These are phyloP conservation scores for Bothriochloa decipiens DNA, from an alignment of 176 grass and related monocot genomes.

Conservation along the genomic window DNA sequence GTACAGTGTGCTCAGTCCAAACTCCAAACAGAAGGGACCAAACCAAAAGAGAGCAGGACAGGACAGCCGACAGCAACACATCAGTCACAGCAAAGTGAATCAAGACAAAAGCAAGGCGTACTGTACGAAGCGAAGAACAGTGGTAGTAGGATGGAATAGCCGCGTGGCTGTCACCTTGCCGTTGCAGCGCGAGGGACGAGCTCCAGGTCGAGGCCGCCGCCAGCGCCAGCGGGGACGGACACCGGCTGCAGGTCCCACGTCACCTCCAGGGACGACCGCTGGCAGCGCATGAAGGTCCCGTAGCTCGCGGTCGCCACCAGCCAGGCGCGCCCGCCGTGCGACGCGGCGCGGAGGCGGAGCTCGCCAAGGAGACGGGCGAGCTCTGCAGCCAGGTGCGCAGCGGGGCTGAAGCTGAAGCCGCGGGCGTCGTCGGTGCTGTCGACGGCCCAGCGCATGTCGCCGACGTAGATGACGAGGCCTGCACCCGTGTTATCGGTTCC, in stretches of 20 bases:
- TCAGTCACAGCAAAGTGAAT: constrained; percentile 10
- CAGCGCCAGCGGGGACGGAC: constrained; percentile 53
- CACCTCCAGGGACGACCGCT: constrained; percentile 43
- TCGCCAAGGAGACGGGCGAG: constrained; percentile 44
- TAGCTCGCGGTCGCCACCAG: constrained; percentile 67
- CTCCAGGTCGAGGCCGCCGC: constrained; percentile 25
- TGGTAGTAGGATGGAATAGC: neutral
- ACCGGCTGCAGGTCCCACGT: constrained; percentile 75
- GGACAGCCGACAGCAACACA: constrained; percentile 2
- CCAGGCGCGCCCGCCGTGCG: constrained; percentile 46
- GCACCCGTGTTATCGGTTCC: neutral
- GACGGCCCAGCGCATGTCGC: constrained; percentile 72
- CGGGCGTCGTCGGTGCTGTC: constrained; percentile 13
- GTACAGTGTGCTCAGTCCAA: neutral
- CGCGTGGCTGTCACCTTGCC: constrained; percentile 51
- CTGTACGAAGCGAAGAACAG: neutral
- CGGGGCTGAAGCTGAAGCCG: constrained; percentile 28
- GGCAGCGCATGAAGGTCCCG: constrained; percentile 70
- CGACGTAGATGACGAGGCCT: constrained; percentile 63
- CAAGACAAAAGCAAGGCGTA: constrained; percentile 11
- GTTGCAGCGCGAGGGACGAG: constrained; percentile 34
- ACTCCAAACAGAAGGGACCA: constrained; percentile 36
- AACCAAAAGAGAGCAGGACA: constrained; percentile 13
- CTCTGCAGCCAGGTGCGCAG: constrained; percentile 52
- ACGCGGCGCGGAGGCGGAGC: constrained; percentile 20